Conservation (phyloP, 2,329 filamentous ascomycete species). For the Trichoderma sp. region DNA sequence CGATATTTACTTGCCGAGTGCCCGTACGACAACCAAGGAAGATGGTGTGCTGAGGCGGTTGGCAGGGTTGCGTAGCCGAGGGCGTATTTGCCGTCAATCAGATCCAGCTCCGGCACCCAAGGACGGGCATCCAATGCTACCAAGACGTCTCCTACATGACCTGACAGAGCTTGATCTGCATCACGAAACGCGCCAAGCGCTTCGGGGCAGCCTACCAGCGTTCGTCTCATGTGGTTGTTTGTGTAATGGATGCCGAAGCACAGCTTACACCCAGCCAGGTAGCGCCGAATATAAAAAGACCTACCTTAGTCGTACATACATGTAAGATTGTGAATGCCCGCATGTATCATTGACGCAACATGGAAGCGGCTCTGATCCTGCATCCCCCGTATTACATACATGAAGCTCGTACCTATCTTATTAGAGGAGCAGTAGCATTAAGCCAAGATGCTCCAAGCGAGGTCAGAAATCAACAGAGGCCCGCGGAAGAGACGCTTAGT, state of each 20-base stretch:
- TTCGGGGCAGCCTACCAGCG: not conserved
- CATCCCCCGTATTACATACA: not conserved
- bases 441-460: constrained; percentile 2
- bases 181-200: constrained; percentile 14
- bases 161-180: not conserved
- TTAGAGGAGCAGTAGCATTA: not conserved
- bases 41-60: constrained; percentile 1
- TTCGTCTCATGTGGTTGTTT: not conserved
- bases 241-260: not conserved
- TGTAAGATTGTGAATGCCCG: not conserved
- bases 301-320: not conserved
- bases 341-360: not conserved
- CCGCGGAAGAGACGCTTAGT: not conserved
- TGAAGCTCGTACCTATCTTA: not conserved
- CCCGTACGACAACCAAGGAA: not conserved
- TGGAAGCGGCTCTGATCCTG: not conserved
- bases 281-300: not conserved
- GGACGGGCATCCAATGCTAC: not conserved
- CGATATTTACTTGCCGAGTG: not conserved
- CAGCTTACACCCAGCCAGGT: not conserved
- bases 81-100: constrained; percentile 16
- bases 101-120: not conserved
- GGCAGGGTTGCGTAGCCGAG: not conserved
- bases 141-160: not conserved
- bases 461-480: not conserved